Percentiles rank a stretch among this genome's conserved stretches.
phyloP scores from a whole-genome alignment of 129 eudicot genomes.

The Helichrysum umbraculigerum region DNA sequence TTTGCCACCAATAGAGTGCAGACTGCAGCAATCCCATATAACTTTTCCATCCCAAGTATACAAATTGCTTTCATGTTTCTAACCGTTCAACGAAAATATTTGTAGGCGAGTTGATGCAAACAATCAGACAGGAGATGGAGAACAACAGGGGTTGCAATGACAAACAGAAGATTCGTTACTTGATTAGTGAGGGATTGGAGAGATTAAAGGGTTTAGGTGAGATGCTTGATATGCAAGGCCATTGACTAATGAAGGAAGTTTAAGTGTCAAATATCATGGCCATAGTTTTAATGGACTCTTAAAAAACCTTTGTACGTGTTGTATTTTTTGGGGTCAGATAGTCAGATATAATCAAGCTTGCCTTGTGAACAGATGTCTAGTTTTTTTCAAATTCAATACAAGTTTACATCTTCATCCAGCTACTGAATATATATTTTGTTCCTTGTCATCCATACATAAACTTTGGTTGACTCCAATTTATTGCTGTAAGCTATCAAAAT shows the following conservation, averaged over 20 bases:
- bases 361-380: no score
- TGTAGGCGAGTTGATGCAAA: conserved; percentile 65
- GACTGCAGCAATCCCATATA: background rate
- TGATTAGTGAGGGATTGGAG: conserved; percentile 68
- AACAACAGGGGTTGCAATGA: conserved; percentile 65
- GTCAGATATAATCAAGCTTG: background rate
- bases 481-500: no score
- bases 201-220: conserved; percentile 68
- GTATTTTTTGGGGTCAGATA: background rate
- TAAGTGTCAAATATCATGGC: background rate
- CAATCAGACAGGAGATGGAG: conserved; percentile 80
- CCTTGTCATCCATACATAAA: no score
- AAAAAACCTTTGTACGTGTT: background rate
- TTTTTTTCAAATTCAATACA: no score
- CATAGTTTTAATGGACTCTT: no score
- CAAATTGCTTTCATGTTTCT: background rate
- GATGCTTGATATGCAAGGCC: conserved; percentile 58
- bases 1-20: background rate
- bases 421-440: no score
- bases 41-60: background rate
- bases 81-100: background rate
- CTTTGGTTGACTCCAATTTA: no score
- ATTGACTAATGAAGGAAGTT: background rate
- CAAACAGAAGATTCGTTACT: conserved; percentile 74
- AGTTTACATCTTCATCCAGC: no score